phyloP scores from a whole-genome alignment of 257 asterid species.

The Eustoma russellianum region DNA sequence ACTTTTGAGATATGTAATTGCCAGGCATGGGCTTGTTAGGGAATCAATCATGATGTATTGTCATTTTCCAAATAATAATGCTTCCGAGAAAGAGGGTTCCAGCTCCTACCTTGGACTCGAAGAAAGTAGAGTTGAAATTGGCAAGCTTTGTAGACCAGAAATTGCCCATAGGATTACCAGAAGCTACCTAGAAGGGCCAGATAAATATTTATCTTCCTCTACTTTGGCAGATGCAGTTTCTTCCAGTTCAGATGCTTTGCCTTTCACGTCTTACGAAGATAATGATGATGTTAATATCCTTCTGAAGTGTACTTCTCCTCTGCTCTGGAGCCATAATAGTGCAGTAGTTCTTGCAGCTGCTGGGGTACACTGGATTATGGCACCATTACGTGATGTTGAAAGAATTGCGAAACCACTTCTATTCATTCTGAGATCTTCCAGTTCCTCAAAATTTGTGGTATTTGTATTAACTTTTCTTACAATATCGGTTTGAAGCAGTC shows the following conservation, averaged over 20 bases:
- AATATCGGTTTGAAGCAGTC: slow-evolving; percentile 1
- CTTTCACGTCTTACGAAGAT: slow-evolving; percentile 61
- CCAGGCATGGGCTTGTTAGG: slow-evolving; percentile 80
- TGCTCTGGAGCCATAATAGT: slow-evolving; percentile 84
- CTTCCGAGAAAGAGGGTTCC: slow-evolving; percentile 31
- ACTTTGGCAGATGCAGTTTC: slow-evolving; percentile 34
- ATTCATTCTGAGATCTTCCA: slow-evolving; percentile 87
- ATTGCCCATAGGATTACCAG: slow-evolving; percentile 54
- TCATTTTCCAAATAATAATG: slow-evolving; percentile 22
- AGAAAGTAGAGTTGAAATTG: slow-evolving; percentile 24
- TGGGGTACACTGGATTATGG: slow-evolving; percentile 99
- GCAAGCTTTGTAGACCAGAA: slow-evolving; percentile 36
- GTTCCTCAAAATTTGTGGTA: slow-evolving; percentile 91
- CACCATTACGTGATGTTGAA: slow-evolving; percentile 59
- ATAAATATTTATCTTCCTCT: slow-evolving; percentile 62
- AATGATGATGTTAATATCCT: slow-evolving; percentile 75
- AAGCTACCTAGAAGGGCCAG: slow-evolving; percentile 96
- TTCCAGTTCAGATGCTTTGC: slow-evolving; percentile 35
- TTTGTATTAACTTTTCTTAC: slow-evolving; percentile 11
- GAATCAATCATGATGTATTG: slow-evolving; percentile 70
- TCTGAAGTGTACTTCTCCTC: slow-evolving; percentile 80
- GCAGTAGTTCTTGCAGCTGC: slow-evolving; percentile 98
- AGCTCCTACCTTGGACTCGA: slow-evolving; percentile 27
- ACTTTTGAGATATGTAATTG: slow-evolving; percentile 80
- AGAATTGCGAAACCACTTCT: slow-evolving; percentile 84